A percentile compares a stretch with the other conserved stretches of the same genome.
phyloP scores from a whole-genome alignment of 2,329 filamentous ascomycete genomes.

The Calonectria naviculata region DNA sequence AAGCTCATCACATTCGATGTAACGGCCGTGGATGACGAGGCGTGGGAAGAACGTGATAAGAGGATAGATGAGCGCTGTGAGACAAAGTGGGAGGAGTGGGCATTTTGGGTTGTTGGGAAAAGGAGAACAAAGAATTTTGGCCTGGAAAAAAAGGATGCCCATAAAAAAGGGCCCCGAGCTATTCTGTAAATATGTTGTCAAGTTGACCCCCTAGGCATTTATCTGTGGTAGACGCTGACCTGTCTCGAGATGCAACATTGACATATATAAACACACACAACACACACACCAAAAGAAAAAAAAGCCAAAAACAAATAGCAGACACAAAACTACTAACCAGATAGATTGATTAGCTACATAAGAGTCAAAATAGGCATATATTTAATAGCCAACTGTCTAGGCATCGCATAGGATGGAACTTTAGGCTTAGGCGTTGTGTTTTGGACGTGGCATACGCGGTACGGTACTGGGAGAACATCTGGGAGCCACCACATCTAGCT shows the following conservation, averaged over 20 bases:
- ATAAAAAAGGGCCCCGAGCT: not conserved
- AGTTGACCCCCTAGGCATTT: slow-evolving; percentile 10
- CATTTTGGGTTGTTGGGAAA: not conserved
- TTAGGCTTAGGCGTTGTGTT: not conserved
- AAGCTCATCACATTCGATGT: not conserved
- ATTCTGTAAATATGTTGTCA: not conserved
- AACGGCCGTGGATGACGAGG: not conserved
- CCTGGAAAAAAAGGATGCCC: not conserved
- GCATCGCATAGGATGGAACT: not conserved
- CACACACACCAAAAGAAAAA: not conserved
- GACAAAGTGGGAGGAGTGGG: not conserved
- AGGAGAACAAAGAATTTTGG: not conserved
- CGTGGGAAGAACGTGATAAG: not conserved
- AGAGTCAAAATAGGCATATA: not conserved
- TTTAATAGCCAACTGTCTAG: not conserved
- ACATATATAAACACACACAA: too few relatives aligned
- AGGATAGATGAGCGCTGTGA: not conserved
- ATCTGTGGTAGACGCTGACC: not conserved
- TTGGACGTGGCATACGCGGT: not conserved
- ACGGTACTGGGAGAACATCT: not conserved
- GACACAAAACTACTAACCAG: not conserved
- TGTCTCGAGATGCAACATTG: not conserved
- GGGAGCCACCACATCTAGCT: not conserved
- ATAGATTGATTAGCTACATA: slow-evolving; percentile 1
- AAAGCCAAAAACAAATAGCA: not conserved